Evolutionary conservation across 192 early-diverging fungal species (phyloP).

Genomic region (Radiomyces spectabilis): DNA sequence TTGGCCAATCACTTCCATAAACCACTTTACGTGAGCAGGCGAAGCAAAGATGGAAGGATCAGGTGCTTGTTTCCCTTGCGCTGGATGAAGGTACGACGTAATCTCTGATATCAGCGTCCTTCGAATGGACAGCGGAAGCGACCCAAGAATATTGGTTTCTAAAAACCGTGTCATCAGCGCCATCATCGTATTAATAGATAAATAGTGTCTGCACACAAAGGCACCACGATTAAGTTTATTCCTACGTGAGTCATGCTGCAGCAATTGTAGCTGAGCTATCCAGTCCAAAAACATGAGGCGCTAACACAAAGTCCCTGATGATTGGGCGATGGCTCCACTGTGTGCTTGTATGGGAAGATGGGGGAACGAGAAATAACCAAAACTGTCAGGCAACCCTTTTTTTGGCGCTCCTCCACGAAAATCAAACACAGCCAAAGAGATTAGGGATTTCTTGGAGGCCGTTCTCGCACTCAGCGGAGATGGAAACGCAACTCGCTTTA

Average conservation of each 20-base stretch:
- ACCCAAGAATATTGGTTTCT: constrained; percentile 66
- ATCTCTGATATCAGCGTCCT: constrained; percentile 62
- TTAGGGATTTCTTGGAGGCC: too few relatives aligned
- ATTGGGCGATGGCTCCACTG: too few relatives aligned
- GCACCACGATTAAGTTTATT: too few relatives aligned
- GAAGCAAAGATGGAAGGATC: constrained; percentile 61
- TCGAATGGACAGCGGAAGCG: constrained; percentile 59
- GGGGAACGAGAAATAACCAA: too few relatives aligned
- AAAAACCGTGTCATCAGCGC: background rate
- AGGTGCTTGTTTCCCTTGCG: constrained; percentile 22
- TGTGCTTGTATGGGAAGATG: too few relatives aligned
- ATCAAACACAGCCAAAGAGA: too few relatives aligned
- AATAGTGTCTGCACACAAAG: background rate
- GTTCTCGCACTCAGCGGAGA: too few relatives aligned
- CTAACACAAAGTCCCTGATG: too few relatives aligned
- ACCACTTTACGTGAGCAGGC: constrained; percentile 72
- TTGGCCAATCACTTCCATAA: constrained; percentile 81
- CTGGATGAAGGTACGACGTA: constrained; percentile 37
- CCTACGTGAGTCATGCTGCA: constrained; percentile 65
- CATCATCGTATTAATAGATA: background rate
- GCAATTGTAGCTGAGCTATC: constrained; percentile 60
- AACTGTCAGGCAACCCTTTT: too few relatives aligned
- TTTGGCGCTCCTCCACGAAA: too few relatives aligned
- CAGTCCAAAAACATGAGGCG: constrained; percentile 66
- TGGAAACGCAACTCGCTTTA: too few relatives aligned